Evolutionary conservation across 108 stramenopile species (phyloP).

Genomic region (Discostella stelligeroides): DNA sequence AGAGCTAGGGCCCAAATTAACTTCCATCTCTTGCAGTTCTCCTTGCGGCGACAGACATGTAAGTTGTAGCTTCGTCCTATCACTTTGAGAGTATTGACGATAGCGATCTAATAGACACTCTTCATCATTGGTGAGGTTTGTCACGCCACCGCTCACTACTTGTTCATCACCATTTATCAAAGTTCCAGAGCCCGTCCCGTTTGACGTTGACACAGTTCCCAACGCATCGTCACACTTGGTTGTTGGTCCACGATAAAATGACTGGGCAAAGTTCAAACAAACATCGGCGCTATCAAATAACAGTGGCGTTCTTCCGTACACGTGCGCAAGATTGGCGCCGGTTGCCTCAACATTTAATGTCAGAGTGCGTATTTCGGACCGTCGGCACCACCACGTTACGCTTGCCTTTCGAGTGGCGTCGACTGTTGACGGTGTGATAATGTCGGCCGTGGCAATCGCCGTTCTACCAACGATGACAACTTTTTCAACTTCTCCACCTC

Average conservation of each 20-base stretch:
- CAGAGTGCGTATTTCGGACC: conserved; percentile 64
- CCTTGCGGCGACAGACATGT: conserved; percentile 40
- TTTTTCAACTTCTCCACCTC: conserved; percentile 7
- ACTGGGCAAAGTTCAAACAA: conserved; percentile 74
- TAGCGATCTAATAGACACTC: conserved; percentile 33
- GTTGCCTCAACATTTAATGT: conserved; percentile 76
- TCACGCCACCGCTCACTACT: not conserved
- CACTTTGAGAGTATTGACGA: conserved; percentile 35
- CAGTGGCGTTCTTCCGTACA: conserved; percentile 51
- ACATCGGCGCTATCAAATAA: conserved; percentile 59
- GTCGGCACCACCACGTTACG: conserved; percentile 60
- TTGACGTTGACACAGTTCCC: conserved; percentile 21
- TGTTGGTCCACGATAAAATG: conserved; percentile 54
- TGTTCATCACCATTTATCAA: conserved; percentile 7
- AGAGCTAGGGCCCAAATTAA: conserved; percentile 9
- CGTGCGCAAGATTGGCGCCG: conserved; percentile 54
- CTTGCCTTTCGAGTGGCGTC: conserved; percentile 35
- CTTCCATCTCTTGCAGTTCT: conserved; percentile 30
- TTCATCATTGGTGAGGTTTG: conserved; percentile 32
- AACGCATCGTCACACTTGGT: not conserved
- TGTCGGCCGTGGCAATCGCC: conserved; percentile 29
- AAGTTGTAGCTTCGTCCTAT: conserved; percentile 32
- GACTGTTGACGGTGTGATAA: not conserved
- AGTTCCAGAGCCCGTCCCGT: conserved; percentile 48
- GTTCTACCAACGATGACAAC: conserved; percentile 42